Evolutionary conservation across 2,329 filamentous ascomycete genomes (phyloP).

Genomic region (Metarhizium humberi): DNA sequence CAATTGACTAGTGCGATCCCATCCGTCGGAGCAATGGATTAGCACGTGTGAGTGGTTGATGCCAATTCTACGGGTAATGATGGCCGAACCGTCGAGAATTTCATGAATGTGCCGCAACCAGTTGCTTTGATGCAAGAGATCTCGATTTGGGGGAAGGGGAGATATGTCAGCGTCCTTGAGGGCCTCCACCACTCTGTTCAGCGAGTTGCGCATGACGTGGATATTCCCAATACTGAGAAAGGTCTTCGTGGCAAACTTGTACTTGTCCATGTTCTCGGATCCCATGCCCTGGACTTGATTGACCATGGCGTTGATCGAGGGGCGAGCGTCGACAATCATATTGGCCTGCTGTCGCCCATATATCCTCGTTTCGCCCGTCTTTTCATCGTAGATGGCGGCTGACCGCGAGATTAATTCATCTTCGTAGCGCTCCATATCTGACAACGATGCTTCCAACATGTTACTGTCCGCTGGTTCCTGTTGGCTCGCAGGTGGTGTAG

Average conservation of each 20-base stretch:
- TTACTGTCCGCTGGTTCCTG: constrained; percentile 32
- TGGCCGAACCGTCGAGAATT: constrained; percentile 72
- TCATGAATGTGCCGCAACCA: constrained; percentile 87
- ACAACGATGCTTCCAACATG: constrained; percentile 38
- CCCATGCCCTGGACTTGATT: constrained; percentile 91
- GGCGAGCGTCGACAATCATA: constrained; percentile 89
- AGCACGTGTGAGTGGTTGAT: constrained; percentile 90
- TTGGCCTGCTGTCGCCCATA: constrained; percentile 93
- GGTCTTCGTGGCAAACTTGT: constrained; percentile 81
- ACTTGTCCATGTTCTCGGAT: constrained; percentile 97
- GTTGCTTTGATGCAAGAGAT: constrained; percentile 70
- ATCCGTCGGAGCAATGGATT: constrained; percentile 96
- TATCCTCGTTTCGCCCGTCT: constrained; percentile 53
- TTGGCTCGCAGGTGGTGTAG: constrained; percentile 34
- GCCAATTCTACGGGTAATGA: constrained; percentile 81
- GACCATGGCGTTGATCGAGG: constrained; percentile 85
- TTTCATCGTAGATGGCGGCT: constrained; percentile 40
- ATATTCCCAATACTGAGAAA: constrained; percentile 98
- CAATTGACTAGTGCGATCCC: constrained; percentile 94
- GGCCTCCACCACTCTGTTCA: constrained; percentile 79
- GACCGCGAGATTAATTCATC: constrained; percentile 50
- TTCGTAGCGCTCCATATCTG: constrained; percentile 57
- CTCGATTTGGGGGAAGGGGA: constrained; percentile 69
- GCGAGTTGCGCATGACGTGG: constrained; percentile 90
- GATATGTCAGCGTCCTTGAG: constrained; percentile 89